These are phyloP conservation scores for Lumnitzera littorea DNA, from an alignment of 345 rosid genomes.

Conservation along the genomic window DNA sequence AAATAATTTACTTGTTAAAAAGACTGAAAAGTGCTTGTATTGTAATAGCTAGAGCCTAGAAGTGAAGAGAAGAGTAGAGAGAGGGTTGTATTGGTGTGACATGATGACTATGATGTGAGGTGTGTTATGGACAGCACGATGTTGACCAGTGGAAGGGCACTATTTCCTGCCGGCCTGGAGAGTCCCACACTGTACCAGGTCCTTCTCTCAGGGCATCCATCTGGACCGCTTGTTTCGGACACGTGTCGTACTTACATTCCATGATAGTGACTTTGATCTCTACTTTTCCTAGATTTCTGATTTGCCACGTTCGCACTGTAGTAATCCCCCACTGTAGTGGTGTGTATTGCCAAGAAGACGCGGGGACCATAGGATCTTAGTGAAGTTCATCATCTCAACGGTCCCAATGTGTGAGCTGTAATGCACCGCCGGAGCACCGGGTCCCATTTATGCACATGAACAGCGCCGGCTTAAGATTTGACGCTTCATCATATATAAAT, in stretches of 20 bases:
- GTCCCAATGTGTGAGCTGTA: conserved; percentile 17
- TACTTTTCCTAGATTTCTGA: too few relatives aligned
- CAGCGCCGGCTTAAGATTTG: conserved; percentile 10
- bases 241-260: conserved; percentile 7
- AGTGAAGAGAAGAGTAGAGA: too few relatives aligned
- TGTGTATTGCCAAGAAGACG: neutral
- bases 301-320: too few relatives aligned
- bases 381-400: conserved; percentile 2
- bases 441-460: neutral
- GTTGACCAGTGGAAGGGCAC: conserved; percentile 12
- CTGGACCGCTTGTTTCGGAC: conserved; percentile 14
- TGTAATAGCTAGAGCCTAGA: too few relatives aligned
- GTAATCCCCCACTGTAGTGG: neutral
- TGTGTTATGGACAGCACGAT: neutral
- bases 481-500: neutral
- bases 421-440: conserved; percentile 15
- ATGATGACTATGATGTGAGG: too few relatives aligned
- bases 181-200: neutral
- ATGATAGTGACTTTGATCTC: neutral
- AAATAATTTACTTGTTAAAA: too few relatives aligned
- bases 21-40: too few relatives aligned
- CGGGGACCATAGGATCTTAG: conserved; percentile 8
- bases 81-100: too few relatives aligned
- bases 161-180: neutral
- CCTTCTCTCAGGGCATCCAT: conserved; percentile 4